A percentile compares a stretch with the other conserved stretches of the same genome.
Evolutionary conservation across 2,329 filamentous ascomycete genomes (phyloP).

Genomic region (Botryotinia calthae): DNA sequence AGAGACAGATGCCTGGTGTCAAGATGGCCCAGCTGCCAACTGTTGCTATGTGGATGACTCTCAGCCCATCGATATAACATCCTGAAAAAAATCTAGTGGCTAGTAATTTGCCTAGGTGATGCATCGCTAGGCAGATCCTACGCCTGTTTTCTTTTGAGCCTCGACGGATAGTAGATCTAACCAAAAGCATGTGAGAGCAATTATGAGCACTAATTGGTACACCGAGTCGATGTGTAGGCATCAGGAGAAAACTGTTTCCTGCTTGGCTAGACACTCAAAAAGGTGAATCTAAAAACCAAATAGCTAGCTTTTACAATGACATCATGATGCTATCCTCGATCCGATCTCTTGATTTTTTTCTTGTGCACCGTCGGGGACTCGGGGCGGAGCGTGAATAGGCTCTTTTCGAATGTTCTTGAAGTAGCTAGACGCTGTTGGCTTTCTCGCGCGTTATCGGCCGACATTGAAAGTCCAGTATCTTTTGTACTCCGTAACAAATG

Average conservation of each 20-base stretch:
- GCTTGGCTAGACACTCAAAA: neutral
- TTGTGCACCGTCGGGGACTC: neutral
- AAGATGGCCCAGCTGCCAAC: neutral
- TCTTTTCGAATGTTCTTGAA: neutral
- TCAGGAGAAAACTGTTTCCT: neutral
- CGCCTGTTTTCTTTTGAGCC: neutral
- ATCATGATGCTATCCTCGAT: neutral
- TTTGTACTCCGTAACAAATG: neutral
- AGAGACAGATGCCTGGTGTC: neutral
- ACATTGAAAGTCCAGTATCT: neutral
- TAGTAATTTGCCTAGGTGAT: neutral
- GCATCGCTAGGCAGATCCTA: neutral
- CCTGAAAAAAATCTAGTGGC: neutral
- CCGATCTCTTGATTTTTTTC: neutral
- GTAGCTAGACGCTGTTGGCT: too few relatives aligned
- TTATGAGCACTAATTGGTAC: neutral
- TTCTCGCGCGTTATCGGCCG: neutral
- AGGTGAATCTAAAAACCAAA: neutral
- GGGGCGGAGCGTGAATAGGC: neutral
- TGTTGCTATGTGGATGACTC: neutral
- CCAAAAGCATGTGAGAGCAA: neutral
- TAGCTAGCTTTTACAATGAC: neutral
- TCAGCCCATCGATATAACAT: neutral
- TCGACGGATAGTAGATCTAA: neutral
- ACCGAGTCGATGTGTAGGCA: neutral